A percentile compares a stretch with the other conserved stretches of the same genome.
Conservation (phyloP, 805 yeast genomes). For the Schwanniomyces occidentalis region DNA sequence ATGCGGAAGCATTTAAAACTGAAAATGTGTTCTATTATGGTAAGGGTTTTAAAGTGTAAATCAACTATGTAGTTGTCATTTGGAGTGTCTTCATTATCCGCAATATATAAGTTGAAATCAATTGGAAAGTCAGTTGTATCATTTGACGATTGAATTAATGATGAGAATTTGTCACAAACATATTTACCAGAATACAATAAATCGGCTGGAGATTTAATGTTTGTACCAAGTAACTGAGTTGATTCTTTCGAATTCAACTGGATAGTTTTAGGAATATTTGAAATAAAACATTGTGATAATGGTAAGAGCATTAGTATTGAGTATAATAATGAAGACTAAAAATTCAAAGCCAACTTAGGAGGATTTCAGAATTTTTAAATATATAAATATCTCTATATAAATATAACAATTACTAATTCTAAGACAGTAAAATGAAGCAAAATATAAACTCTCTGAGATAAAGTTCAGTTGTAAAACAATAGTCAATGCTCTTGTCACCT, state of each 20-base stretch:
- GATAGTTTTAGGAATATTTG: slow-evolving; percentile 5
- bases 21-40: slow-evolving; percentile 9
- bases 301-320: too few relatives aligned
- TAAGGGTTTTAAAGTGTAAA: slow-evolving; percentile 15
- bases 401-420: too few relatives aligned
- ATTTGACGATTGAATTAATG: slow-evolving; percentile 12
- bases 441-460: too few relatives aligned
- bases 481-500: too few relatives aligned
- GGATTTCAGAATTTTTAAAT: too few relatives aligned
- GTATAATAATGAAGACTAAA: too few relatives aligned
- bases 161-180: slow-evolving; percentile 18
- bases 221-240: background rate
- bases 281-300: too few relatives aligned
- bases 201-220: slow-evolving; percentile 11
- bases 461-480: too few relatives aligned
- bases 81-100: slow-evolving; percentile 7
- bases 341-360: too few relatives aligned
- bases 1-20: slow-evolving; percentile 10
- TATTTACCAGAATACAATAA: slow-evolving; percentile 13
- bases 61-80: slow-evolving; percentile 16
- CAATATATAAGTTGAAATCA: slow-evolving; percentile 15
- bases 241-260: background rate
- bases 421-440: too few relatives aligned
- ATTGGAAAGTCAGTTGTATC: slow-evolving; percentile 15
- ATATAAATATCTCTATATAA: too few relatives aligned